Conservation (phyloP, 2,329 filamentous ascomycete species). For the Cercospora brassicicola region DNA sequence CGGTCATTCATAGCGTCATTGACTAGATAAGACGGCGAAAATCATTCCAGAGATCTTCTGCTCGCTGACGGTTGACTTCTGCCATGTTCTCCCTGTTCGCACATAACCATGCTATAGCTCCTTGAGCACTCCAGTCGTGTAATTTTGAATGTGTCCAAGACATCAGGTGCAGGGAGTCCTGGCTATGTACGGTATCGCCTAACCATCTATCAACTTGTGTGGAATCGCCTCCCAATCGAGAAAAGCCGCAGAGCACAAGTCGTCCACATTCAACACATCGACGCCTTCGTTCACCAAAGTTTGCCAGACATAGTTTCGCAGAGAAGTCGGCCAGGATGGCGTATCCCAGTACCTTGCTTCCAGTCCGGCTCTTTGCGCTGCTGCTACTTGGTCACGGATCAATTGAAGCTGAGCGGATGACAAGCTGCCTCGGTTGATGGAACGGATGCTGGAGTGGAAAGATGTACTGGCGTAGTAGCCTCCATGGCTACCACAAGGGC, state of each 20-base stretch:
- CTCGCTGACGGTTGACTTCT: background rate
- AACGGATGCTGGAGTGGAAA: background rate
- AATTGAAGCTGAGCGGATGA: background rate
- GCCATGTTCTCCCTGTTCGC: background rate
- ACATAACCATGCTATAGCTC: background rate
- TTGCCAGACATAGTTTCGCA: background rate
- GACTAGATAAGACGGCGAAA: too few species aligned
- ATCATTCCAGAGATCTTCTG: too few species aligned
- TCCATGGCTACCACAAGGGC: background rate
- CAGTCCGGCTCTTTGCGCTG: background rate
- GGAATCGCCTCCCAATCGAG: background rate
- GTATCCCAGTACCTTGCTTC: background rate
- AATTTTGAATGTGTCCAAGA: too few species aligned
- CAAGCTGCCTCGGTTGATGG: background rate
- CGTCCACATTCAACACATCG: background rate
- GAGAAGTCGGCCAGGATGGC: background rate
- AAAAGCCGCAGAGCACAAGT: background rate
- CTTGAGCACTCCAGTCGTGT: background rate
- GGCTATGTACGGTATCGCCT: background rate
- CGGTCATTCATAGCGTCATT: too few species aligned
- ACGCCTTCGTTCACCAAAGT: background rate
- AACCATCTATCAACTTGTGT: background rate
- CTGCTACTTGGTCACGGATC: background rate
- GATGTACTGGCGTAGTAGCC: slow-evolving; percentile 1
- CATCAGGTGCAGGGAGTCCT: too few species aligned